phyloP scores from a whole-genome alignment of 108 stramenopile species.

The Fragilaria radians region DNA sequence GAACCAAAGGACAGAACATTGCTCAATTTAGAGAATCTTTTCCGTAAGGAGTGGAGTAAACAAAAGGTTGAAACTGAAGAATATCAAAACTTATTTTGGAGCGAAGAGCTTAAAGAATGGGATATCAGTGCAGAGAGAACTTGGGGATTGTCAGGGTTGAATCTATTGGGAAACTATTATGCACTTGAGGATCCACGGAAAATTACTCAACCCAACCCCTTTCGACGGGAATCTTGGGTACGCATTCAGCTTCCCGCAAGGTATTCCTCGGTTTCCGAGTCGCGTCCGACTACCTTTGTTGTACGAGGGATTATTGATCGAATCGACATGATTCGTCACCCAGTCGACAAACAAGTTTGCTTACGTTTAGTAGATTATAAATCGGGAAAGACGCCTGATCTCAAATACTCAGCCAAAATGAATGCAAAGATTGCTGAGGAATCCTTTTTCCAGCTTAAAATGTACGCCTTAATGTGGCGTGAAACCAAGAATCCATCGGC shows the following conservation, averaged over 20 bases:
- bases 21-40: conserved; percentile 66
- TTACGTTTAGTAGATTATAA: conserved; percentile 83
- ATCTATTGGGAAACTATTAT: conserved; percentile 68
- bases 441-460: conserved; percentile 78
- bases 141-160: conserved; percentile 71
- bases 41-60: conserved; percentile 58
- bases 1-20: conserved; percentile 60
- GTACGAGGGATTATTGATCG: conserved; percentile 86
- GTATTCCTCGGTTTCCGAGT: background rate
- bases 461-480: conserved; percentile 72
- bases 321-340: conserved; percentile 48
- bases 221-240: conserved; percentile 64
- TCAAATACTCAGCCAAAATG: conserved; percentile 65
- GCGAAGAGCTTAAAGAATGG: conserved; percentile 16
- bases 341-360: conserved; percentile 20
- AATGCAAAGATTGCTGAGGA: conserved; percentile 72
- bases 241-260: background rate
- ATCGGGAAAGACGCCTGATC: conserved; percentile 80
- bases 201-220: conserved; percentile 48
- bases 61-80: conserved; percentile 19
- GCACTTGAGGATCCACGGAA: conserved; percentile 58
- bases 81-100: conserved; percentile 47
- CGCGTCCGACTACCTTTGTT: conserved; percentile 20
- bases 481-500: conserved; percentile 39
- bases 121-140: conserved; percentile 57